Evolutionary conservation across 2,329 filamentous ascomycete species (phyloP).

Genomic region (Fusarium odoratissimum): DNA sequence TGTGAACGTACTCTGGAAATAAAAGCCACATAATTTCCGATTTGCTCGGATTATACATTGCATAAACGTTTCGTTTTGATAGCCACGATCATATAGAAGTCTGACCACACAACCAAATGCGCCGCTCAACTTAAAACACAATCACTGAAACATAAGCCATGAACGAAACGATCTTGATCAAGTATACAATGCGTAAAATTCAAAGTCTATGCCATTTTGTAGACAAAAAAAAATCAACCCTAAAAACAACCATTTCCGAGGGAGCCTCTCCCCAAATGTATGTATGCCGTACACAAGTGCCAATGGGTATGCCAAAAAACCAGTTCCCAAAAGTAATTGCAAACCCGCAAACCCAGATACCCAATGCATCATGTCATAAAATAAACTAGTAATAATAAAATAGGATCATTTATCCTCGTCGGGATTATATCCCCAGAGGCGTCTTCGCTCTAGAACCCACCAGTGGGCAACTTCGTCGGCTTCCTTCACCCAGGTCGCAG

Average conservation of each 20-base stretch:
- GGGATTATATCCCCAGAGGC: constrained; percentile 38
- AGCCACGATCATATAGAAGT: too few relatives aligned
- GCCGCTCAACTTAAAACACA: neutral
- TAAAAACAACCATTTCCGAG: constrained; percentile 19
- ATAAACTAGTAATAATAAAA: constrained; percentile 1
- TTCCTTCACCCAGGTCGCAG: constrained; percentile 46
- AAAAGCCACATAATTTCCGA: too few relatives aligned
- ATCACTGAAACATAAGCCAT: neutral
- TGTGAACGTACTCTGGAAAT: neutral
- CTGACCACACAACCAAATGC: neutral
- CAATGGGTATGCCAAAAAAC: constrained; percentile 22
- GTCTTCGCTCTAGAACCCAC: constrained; percentile 37
- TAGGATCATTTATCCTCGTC: constrained; percentile 17
- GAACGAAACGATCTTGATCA: neutral
- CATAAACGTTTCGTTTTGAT: neutral
- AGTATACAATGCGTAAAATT: neutral
- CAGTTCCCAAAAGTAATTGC: constrained; percentile 13
- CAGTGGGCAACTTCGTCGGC: constrained; percentile 37
- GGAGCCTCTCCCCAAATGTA: constrained; percentile 29
- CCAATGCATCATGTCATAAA: constrained; percentile 36
- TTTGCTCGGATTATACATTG: neutral
- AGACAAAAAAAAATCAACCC: neutral
- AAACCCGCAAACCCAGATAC: constrained; percentile 20
- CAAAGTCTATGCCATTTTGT: constrained; percentile 23
- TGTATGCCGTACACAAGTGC: constrained; percentile 32